phyloP scores from a whole-genome alignment of 352 stramenopile genomes.

The Phytophthora fragariae region DNA sequence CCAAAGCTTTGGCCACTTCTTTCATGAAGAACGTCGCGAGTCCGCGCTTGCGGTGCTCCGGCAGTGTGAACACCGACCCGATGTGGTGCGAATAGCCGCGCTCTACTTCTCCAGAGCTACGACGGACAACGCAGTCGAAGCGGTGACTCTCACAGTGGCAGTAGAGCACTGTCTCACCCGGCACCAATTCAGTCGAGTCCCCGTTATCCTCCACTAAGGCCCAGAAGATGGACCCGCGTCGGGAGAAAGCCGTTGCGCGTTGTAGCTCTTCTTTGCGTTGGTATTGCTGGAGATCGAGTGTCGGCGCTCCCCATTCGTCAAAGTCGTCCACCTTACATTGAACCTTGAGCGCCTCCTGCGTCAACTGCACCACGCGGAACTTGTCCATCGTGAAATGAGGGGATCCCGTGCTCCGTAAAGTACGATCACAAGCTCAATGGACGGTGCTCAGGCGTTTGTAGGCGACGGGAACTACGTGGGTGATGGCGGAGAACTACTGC shows the following conservation, averaged over 20 bases:
- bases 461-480: conserved; percentile 60
- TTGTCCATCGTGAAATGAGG: neutral
- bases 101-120: conserved; percentile 41
- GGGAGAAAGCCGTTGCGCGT: conserved; percentile 58
- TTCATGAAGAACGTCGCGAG: conserved; percentile 60
- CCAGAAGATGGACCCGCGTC: conserved; percentile 70
- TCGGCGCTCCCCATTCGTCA: conserved; percentile 50
- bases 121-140: conserved; percentile 58
- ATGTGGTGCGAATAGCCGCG: conserved; percentile 66
- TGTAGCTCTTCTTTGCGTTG: conserved; percentile 58
- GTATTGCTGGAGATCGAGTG: conserved; percentile 49
- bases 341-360: conserved; percentile 49
- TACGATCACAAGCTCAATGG: conserved; percentile 17
- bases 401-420: neutral
- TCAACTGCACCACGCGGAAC: conserved; percentile 56
- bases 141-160: conserved; percentile 70
- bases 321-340: conserved; percentile 61
- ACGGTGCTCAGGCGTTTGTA: conserved; percentile 36
- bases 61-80: conserved; percentile 74
- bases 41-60: conserved; percentile 50
- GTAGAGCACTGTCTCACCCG: conserved; percentile 35
- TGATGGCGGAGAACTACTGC: conserved; percentile 59
- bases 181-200: conserved; percentile 20
- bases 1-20: conserved; percentile 45
- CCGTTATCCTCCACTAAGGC: conserved; percentile 59